Evolutionary conservation across 768 basidiomycete genomes (phyloP).

Genomic region (Amanita thiersii): DNA sequence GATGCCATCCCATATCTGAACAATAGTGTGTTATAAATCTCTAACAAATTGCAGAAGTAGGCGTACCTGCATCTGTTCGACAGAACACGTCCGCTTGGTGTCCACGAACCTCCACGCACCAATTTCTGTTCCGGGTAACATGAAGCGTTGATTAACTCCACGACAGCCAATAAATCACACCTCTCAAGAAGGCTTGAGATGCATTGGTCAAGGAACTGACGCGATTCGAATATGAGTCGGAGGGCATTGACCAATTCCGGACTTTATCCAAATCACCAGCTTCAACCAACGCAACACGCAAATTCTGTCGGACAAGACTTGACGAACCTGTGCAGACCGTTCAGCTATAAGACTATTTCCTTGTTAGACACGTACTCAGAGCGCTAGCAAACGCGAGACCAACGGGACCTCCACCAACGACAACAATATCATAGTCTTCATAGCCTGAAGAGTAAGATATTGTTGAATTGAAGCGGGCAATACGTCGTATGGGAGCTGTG

Average conservation of each 20-base stretch:
- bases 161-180: conserved; percentile 26
- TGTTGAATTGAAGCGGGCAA: not conserved
- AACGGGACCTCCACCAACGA: conserved; percentile 91
- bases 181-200: conserved; percentile 58
- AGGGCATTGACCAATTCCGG: conserved; percentile 52
- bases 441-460: conserved; percentile 4
- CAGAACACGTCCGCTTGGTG: conserved; percentile 50
- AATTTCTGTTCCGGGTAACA: conserved; percentile 41
- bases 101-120: conserved; percentile 84
- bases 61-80: conserved; percentile 81
- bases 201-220: conserved; percentile 80
- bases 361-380: conserved; percentile 45
- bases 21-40: not conserved
- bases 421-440: conserved; percentile 76
- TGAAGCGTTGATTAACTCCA: conserved; percentile 8
- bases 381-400: conserved; percentile 87
- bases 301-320: conserved; percentile 35
- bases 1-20: conserved; percentile 87
- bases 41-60: not conserved
- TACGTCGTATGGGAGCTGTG: not conserved
- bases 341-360: conserved; percentile 7
- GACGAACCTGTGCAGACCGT: conserved; percentile 39
- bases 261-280: conserved; percentile 67
- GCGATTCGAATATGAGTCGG: conserved; percentile 65
- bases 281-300: conserved; percentile 72